Evolutionary conservation across 2,329 filamentous ascomycete species (phyloP).

Genomic region (Aphanoascus verrucosus): DNA sequence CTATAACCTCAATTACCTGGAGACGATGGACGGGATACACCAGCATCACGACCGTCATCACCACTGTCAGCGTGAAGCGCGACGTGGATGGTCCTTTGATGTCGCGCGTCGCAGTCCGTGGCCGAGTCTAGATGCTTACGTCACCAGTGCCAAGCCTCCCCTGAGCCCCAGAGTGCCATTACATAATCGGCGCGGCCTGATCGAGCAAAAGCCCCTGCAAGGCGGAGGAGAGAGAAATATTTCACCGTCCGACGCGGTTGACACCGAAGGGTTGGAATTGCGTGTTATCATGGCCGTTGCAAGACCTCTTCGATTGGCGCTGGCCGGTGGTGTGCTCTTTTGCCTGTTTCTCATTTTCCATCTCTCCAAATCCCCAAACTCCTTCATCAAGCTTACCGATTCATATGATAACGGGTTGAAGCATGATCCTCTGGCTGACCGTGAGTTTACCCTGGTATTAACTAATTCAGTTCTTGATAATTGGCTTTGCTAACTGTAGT

Average conservation of each 20-base stretch:
- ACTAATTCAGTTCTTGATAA: slow-evolving; percentile 8
- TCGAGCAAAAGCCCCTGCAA: not conserved
- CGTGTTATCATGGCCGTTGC: slow-evolving; percentile 62
- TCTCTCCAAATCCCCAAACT: slow-evolving; percentile 50
- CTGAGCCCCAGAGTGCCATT: not conserved
- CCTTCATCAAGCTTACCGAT: slow-evolving; percentile 27
- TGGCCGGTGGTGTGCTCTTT: slow-evolving; percentile 57
- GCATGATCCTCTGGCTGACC: slow-evolving; percentile 75
- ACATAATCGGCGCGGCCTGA: not conserved
- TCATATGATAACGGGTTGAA: slow-evolving; percentile 51
- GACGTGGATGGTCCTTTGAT: too few relatives aligned
- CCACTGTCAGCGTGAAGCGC: too few relatives aligned
- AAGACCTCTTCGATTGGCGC: slow-evolving; percentile 70
- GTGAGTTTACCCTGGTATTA: slow-evolving; percentile 44
- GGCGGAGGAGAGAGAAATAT: not conserved
- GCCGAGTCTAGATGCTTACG: not conserved
- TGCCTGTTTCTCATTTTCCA: slow-evolving; percentile 72
- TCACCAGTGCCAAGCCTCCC: not conserved
- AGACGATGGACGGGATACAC: not conserved
- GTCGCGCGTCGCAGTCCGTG: not conserved
- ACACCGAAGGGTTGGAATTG: not conserved
- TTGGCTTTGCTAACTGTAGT: slow-evolving; percentile 15
- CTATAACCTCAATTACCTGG: not conserved
- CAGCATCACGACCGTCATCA: too few relatives aligned
- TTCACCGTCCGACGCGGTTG: not conserved